Evolutionary conservation across 2,329 filamentous ascomycete species (phyloP), one percentile per base, ranked within the genome.

Genomic region (Aspergillus transmontanensis): DNA sequence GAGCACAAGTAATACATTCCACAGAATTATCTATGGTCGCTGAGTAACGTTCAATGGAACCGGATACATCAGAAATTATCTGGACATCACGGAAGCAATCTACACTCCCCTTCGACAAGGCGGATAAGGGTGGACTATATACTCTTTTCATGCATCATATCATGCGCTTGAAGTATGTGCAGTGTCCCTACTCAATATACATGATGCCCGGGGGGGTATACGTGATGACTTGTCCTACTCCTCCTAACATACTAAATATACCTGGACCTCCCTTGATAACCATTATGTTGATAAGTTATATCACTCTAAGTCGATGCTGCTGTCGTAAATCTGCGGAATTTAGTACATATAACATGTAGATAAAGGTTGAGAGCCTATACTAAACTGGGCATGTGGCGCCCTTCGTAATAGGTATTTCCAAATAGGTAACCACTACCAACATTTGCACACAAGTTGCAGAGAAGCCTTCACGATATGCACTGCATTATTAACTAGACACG

Each of bases 131-230:
- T 34, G 32, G 10, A 12, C 12, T 34, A 2, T 4, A 34, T 34
- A 12, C 32, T 10, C 32, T 28, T 34, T 34, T 11, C 32, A 34
- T 34, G 32, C 11, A 34, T 12, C 32, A 1, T 34, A 32, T 11
- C 32, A 34, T 12, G 32, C 32, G 1, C 3, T 12, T 34, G 32
- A 34, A 34, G 32, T 34, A 34, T 34, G 3, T 34, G 32, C 12
- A 5, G 32, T 12, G 11, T 4, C 32, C 16, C 6, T 43, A 21
- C 41, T 19, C 41, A 9, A 19, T 43, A 43, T 43, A 43, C 6
- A 9, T 3, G 12, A 16, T 36, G 2, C 34, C 6, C 1, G 34
- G 14, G 1, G 4, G 34, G 6, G 5, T 2, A 1, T 36, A 0
- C 5, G 34, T 16, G 12, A 5, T 16, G 0, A 16, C 34, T 36